Base-by-base conservation (phyloP, 2,329 filamentous ascomycete genomes). In the Zalaria sp. region DNA sequence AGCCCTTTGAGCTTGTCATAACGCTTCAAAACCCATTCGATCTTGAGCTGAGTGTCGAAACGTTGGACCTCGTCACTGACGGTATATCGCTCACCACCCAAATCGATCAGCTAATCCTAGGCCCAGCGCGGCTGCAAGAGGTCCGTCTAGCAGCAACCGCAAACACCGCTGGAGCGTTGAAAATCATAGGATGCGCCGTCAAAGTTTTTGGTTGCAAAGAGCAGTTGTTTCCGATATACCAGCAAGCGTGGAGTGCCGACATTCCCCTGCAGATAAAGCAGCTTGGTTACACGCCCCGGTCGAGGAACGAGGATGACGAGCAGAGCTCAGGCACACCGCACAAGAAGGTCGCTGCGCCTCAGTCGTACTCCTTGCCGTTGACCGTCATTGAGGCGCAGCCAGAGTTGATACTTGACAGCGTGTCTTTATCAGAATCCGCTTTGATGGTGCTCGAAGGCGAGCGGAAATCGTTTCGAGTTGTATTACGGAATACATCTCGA, bases 391-490 rank as follows among this genome's bases (percentile, higher is more conserved):
- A 78, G 3, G 69, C 77, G 36, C 86, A 95, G 57, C 91, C 91
- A 4, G 64, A 84, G 3, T 66, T 96, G 3, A 65, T 79, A 3
- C 72, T 95, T 18, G 81, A 83, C 53, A 79, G 79, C 5, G 82
- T 81, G 3, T 85, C 81, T 8, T 69, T 95, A 1, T 76, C 82
- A 0, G 88, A 95, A 54, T 84, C 83, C 25, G 83, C 86, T 6
- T 67, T 94, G 31, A 95, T 94, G 87, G 73, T 98, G 7, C 69
- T 98, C 4, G 89, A 96, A 63, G 91, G 91, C 35, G 89, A 98
- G 60, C 75, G 73, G 25, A 80, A 79, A 51, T 67, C 68, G 1
- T 93, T 96, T 55, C 80, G 75, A 0, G 72, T 95, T 10, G 88
- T 82, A 0, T 65, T 96, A 9, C 75, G 82, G 49, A 98, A 98